Evolutionary conservation across 352 stramenopile genomes (phyloP).

Genomic region (Phytopythium boreale): DNA sequence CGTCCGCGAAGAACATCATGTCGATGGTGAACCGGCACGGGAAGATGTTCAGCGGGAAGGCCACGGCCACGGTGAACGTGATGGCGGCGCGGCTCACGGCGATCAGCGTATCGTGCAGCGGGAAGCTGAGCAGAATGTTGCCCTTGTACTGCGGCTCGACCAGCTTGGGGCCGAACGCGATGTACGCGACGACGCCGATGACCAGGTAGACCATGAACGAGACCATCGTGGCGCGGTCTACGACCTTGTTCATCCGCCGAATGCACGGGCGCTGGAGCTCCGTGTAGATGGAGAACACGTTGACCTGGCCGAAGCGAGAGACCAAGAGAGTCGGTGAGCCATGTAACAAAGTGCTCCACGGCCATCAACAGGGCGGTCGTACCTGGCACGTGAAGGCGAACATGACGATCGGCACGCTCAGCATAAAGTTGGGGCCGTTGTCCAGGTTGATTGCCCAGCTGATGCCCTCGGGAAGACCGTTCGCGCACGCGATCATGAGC

Average conservation of each 20-base stretch:
- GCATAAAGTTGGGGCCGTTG: conserved; percentile 74
- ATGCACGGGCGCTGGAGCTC: conserved; percentile 84
- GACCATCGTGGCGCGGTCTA: conserved; percentile 72
- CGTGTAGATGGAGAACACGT: conserved; percentile 89
- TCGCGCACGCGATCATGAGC: conserved; percentile 55
- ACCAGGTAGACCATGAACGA: conserved; percentile 76
- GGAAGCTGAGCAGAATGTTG: conserved; percentile 82
- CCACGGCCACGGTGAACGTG: conserved; percentile 82
- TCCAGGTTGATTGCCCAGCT: conserved; percentile 74
- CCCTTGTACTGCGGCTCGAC: conserved; percentile 71
- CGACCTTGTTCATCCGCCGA: conserved; percentile 87
- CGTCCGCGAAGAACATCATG: conserved; percentile 87
- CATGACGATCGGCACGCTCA: conserved; percentile 87
- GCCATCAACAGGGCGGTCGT: too few species aligned
- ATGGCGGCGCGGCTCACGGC: conserved; percentile 78
- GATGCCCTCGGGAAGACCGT: conserved; percentile 63
- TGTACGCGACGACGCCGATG: conserved; percentile 76
- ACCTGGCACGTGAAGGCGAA: conserved; percentile 88
- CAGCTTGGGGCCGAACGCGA: conserved; percentile 69
- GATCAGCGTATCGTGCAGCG: conserved; percentile 72
- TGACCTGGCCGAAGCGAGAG: conserved; percentile 36
- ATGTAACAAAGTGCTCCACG: neutral
- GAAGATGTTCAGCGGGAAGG: conserved; percentile 87
- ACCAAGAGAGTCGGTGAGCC: neutral
- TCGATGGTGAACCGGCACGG: conserved; percentile 84